Percentiles rank a stretch among this genome's conserved stretches.
These are phyloP conservation scores for Modicella reniformis DNA, from an alignment of 371 early-diverging fungal genomes.

Conservation along the genomic window DNA sequence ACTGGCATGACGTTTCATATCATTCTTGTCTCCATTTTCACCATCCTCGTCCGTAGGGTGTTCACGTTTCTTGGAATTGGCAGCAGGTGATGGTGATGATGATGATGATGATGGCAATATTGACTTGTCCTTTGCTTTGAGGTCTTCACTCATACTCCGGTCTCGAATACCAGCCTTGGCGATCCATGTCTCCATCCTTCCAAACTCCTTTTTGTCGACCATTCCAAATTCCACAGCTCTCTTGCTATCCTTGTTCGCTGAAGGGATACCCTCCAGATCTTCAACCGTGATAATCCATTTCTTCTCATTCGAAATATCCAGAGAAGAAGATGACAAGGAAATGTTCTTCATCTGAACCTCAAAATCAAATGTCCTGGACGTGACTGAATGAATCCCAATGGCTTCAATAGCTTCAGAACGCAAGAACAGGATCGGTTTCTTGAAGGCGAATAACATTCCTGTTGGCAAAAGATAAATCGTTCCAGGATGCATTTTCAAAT, in stretches of 20 bases:
- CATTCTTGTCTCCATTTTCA: conserved; percentile 21
- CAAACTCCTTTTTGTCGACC: conserved; percentile 52
- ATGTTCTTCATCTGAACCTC: conserved; percentile 40
- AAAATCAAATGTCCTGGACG: conserved; percentile 50
- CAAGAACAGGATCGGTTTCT: conserved; percentile 44
- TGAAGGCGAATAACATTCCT: conserved; percentile 48
- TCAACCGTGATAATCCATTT: conserved; percentile 6
- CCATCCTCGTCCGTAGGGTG: conserved; percentile 32
- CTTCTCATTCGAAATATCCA: not conserved
- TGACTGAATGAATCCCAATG: conserved; percentile 37
- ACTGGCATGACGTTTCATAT: not conserved
- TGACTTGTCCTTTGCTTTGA: conserved; percentile 51
- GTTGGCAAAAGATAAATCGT: conserved; percentile 49
- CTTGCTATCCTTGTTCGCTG: conserved; percentile 19
- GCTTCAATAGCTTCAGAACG: conserved; percentile 32
- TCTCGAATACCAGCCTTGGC: conserved; percentile 47
- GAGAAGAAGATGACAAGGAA: too few relatives aligned
- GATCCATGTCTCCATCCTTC: conserved; percentile 47
- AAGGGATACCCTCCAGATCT: conserved; percentile 46
- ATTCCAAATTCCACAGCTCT: conserved; percentile 42
- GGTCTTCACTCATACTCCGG: conserved; percentile 48
- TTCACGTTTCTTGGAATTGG: conserved; percentile 34
- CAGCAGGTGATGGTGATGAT: not conserved
- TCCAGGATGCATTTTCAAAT: conserved; percentile 47
- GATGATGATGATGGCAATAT: not conserved